Evolutionary conservation across 2,329 filamentous ascomycete genomes (phyloP), one percentile per base, ranked within the genome.

Genomic region (Diaporthe sp.): DNA sequence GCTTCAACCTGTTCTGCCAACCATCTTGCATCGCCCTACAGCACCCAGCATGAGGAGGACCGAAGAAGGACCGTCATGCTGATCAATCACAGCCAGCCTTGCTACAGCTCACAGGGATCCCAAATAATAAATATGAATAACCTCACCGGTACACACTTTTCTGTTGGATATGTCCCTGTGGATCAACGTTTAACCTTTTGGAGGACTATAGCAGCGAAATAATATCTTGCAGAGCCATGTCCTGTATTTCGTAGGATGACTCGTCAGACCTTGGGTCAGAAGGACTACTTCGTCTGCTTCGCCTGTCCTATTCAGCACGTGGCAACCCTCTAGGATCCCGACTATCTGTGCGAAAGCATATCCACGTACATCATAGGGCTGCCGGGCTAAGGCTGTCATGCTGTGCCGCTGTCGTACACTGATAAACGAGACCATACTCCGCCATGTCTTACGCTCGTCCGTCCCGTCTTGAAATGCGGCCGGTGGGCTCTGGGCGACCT

Each of bases 351-450:
- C 33, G 33, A 4, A 25, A 50, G 22, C 45, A 38, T 15, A 40
- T 7, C 33, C 30, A 40, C n/a, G 47, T n/a, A 38, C 28, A 38
- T 47, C 52, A 45, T 76, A 55, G 25, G 67, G 33, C 40, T 73
- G 57, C 61, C 67, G 64, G 71, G 74, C 71, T 71, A 30, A 57
- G 70, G 30, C 30, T 60, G 28, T 8, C 22, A 50, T 61, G 52
- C 38, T 61, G 73, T 74, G 54, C 30, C 40, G 35, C 30, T 19
- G 60, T 69, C 60, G 54, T 22, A 64, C 61, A 52, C n/a, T n/a
- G 28, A 38, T 42, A 30, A 33, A 45, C 19, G 28, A 33, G 52
- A 84, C 17, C 13, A 19, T 38, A 54, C 38, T 15, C 64, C 35
- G n/a, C 57, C 22, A 12, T 22, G 45, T 54, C 45, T 52, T 30